phyloP scores from a whole-genome alignment of 805 yeast genomes.

The Ogataea philodendri region DNA sequence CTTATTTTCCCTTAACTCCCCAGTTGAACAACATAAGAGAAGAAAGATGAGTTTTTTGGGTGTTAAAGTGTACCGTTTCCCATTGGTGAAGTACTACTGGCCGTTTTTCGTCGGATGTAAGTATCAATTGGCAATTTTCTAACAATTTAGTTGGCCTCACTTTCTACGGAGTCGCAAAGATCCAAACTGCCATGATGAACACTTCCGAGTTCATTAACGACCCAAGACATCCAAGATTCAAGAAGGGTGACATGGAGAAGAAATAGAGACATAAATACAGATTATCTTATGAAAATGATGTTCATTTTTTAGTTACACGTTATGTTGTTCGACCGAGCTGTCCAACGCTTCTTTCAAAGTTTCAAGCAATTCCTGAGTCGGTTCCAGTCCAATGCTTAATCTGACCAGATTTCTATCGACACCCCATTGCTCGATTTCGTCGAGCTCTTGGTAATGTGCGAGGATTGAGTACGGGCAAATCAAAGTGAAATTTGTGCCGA shows the following conservation, averaged over 20 bases:
- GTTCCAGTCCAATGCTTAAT: conserved; percentile 84
- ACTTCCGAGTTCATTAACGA: conserved; percentile 84
- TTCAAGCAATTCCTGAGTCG: conserved; percentile 51
- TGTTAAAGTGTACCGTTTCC: conserved; percentile 37
- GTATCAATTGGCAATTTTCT: conserved; percentile 30
- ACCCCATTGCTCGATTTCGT: conserved; percentile 77
- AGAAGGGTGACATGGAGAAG: conserved; percentile 34
- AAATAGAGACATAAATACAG: conserved; percentile 24
- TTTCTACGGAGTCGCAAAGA: conserved; percentile 68
- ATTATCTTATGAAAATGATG: conserved; percentile 13
- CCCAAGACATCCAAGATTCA: conserved; percentile 94
- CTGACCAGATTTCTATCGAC: conserved; percentile 76
- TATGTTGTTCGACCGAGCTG: conserved; percentile 39
- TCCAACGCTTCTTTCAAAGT: conserved; percentile 54
- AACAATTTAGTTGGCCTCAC: conserved; percentile 46
- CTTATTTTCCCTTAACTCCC: conserved; percentile 12
- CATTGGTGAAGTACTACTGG: conserved; percentile 69
- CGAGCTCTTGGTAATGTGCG: conserved; percentile 81
- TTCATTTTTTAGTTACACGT: conserved; percentile 14
- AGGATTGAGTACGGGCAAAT: conserved; percentile 88
- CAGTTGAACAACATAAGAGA: conserved; percentile 3
- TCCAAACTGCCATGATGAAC: conserved; percentile 64
- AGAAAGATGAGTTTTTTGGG: conserved; percentile 34
- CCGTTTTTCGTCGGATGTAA: conserved; percentile 84
- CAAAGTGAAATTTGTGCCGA: conserved; percentile 86